Conservation (phyloP, 2,329 filamentous ascomycete genomes). For the Colletotrichum tropicicola region DNA sequence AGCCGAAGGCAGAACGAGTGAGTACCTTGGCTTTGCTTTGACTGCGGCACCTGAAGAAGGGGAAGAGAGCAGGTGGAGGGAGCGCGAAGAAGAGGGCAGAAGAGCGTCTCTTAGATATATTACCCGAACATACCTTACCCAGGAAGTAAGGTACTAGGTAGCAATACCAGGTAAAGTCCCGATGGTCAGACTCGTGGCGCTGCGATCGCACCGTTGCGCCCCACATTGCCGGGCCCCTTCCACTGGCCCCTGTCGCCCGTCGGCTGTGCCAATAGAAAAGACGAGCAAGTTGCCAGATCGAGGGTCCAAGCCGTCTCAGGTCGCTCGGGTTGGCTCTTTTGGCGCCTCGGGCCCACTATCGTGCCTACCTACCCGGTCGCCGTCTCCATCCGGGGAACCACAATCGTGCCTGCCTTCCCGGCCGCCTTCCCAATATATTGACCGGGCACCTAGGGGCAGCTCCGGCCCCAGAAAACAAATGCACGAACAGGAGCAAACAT, state of each 20-base stretch:
- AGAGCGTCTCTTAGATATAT: not conserved
- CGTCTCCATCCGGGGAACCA: not conserved
- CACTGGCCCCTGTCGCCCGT: not conserved
- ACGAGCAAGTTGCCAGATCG: conserved; percentile 12
- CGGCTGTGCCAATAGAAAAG: not conserved
- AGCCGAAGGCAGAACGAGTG: conserved; percentile 26
- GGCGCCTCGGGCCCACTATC: conserved; percentile 2
- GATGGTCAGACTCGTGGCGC: not conserved
- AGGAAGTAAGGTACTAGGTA: too few relatives aligned
- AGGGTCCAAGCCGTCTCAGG: conserved; percentile 12
- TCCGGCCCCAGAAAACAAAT: too few relatives aligned
- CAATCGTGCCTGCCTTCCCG: not conserved
- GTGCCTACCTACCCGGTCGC: not conserved
- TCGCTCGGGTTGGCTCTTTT: conserved; percentile 5
- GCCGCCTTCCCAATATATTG: too few relatives aligned
- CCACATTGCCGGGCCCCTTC: not conserved
- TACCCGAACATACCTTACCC: too few relatives aligned
- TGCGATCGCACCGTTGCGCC: not conserved
- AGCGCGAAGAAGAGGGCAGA: not conserved
- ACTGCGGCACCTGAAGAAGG: not conserved
- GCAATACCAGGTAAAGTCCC: too few relatives aligned
- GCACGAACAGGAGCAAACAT: too few relatives aligned
- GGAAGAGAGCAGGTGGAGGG: not conserved
- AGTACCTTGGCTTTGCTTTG: conserved; percentile 18
- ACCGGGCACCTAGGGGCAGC: too few relatives aligned